Base-by-base conservation (phyloP, 345 rosid genomes). In the Citropsis articulata region DNA sequence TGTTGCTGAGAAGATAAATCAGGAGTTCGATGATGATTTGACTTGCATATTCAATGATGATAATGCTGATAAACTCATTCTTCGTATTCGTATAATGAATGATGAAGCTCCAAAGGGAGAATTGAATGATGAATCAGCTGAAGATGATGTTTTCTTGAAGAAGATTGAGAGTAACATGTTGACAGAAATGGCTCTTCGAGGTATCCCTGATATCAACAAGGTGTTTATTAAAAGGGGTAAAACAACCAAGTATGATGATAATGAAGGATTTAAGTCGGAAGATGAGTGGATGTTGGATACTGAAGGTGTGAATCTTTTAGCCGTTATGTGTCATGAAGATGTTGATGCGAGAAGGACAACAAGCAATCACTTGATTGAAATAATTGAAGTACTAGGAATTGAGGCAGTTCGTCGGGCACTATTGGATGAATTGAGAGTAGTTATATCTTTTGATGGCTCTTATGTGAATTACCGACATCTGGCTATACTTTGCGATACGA, bases 261-360 rank as follows among this genome's bases (percentile, higher is more conserved):
- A 75, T 42, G 97, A 85, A 35, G 98, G 97, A 40, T 95, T 93
- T 78, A 95, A 89, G 89, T 87, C 97, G 0, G 78, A 81, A 18
- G 98, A 91, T 83, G 99, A 95, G 86, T 95, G 99, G 99, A 93
- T 95, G 99, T 79, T 95, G 73, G 99, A 95, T 79, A 95, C 99
- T 1, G 99, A 95, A 85, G 99, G 99, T 75, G 99, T 95, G 70
- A 95, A 95, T 84, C 98, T 95, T 71, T 84, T 95, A 69, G 98
- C 98, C 81, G 99, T 95, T 53, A 86, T 95, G 95, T 93, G 98
- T 78, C 91, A 95, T 76, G 98, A 94, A 71, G 96, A 92, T 81
- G 99, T 94, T 77, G 97, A 95, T 89, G 85, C 98, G 59, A 89
- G 79, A 82, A 91, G 94, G 85, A 95, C 99, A 71, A 94, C 93